A percentile compares a stretch with the other conserved stretches of the same genome.
Conservation (phyloP, 331 rosid species). For the Prunus yedoensis region DNA sequence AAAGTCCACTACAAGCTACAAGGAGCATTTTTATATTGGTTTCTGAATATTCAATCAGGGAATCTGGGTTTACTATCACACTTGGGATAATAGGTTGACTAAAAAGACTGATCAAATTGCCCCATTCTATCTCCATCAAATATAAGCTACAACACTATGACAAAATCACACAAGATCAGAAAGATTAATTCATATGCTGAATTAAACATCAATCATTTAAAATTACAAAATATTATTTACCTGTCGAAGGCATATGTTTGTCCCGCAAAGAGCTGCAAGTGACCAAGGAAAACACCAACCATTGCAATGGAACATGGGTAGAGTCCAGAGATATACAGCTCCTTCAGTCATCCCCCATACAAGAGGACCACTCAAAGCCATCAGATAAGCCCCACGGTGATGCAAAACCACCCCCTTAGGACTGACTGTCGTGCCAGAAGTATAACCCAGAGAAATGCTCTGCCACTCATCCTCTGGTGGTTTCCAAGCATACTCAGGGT, state of each 20-base stretch:
- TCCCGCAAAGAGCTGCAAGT: conserved; percentile 83
- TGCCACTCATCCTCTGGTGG: conserved; percentile 98
- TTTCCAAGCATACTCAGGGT: conserved; percentile 77
- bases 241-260: conserved; percentile 94
- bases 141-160: neutral
- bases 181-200: neutral
- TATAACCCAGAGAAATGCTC: conserved; percentile 88
- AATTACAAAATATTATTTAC: conserved; percentile 30
- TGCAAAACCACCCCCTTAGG: conserved; percentile 93
- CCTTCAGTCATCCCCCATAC: conserved; percentile 94
- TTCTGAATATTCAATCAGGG: neutral
- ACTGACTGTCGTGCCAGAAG: conserved; percentile 90
- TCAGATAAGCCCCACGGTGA: conserved; percentile 90
- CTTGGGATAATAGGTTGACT: neutral
- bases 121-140: neutral
- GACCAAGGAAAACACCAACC: conserved; percentile 96
- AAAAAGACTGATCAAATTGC: neutral
- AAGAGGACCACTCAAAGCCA: conserved; percentile 74
- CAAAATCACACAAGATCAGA: neutral
- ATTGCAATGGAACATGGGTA: conserved; percentile 98
- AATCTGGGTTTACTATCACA: neutral
- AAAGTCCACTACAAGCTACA: neutral
- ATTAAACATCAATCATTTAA: neutral
- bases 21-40: neutral
- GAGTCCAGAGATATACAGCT: conserved; percentile 85